Percentiles rank a stretch among this genome's conserved stretches.
These are phyloP conservation scores for Protomyces gravidus DNA, from an alignment of 1,139 yeast species.

Conservation along the genomic window DNA sequence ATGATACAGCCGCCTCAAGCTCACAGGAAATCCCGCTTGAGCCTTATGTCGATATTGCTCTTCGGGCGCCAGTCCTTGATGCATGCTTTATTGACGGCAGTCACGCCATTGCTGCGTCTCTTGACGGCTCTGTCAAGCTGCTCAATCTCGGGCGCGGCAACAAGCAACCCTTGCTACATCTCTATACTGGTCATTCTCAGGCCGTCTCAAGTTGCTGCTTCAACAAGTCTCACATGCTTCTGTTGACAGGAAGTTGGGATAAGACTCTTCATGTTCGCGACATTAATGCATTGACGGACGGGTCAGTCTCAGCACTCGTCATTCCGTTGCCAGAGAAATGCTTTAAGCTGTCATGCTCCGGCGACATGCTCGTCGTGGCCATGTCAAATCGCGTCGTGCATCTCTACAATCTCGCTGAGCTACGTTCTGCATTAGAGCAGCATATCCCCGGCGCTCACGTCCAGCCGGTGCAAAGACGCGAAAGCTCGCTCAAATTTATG, in stretches of 20 bases:
- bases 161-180: conserved; percentile 35
- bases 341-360: conserved; percentile 58
- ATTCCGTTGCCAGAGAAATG: conserved; percentile 52
- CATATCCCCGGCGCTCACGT: conserved; percentile 42
- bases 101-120: conserved; percentile 29
- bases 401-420: conserved; percentile 43
- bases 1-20: conserved; percentile 36
- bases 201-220: conserved; percentile 38
- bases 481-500: conserved; percentile 70
- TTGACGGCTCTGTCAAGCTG: conserved; percentile 30
- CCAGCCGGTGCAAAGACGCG: conserved; percentile 52
- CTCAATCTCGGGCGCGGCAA: conserved; percentile 32
- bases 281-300: conserved; percentile 17
- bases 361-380: conserved; percentile 52
- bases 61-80: conserved; percentile 30
- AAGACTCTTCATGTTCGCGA: conserved; percentile 46
- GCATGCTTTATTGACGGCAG: conserved; percentile 31
- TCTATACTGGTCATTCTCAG: conserved; percentile 37
- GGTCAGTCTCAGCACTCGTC: conserved; percentile 18
- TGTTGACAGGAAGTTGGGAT: conserved; percentile 57
- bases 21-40: conserved; percentile 36
- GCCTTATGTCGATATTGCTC: conserved; percentile 37
- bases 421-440: conserved; percentile 1
- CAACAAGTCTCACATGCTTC: conserved; percentile 1
- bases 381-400: conserved; percentile 54